phyloP scores from a whole-genome alignment of 1,284 basidiomycete species.

The Cryptococcus amylolentus region DNA sequence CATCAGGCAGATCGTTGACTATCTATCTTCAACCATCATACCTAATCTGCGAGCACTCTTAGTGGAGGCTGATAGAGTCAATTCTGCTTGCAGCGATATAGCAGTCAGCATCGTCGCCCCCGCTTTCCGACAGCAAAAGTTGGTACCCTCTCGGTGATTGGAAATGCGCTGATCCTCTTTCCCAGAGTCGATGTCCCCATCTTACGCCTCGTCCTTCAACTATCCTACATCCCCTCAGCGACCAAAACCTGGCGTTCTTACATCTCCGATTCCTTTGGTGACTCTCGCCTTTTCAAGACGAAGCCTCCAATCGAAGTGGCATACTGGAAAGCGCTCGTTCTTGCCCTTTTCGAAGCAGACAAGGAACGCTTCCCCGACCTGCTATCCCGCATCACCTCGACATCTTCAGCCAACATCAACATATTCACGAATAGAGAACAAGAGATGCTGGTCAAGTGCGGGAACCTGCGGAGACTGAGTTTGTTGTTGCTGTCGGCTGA shows the following conservation, averaged over 20 bases:
- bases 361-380: constrained; percentile 82
- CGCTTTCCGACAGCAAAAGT: constrained; percentile 54
- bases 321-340: constrained; percentile 76
- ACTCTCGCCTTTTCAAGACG: constrained; percentile 76
- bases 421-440: constrained; percentile 96
- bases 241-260: constrained; percentile 80
- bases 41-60: constrained; percentile 76
- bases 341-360: constrained; percentile 77
- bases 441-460: constrained; percentile 82
- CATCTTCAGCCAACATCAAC: constrained; percentile 92
- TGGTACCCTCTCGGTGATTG: constrained; percentile 6
- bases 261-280: constrained; percentile 76
- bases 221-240: constrained; percentile 72
- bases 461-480: constrained; percentile 82
- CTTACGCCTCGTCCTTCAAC: constrained; percentile 67
- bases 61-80: constrained; percentile 78
- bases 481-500: constrained; percentile 80
- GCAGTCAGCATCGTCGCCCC: constrained; percentile 82
- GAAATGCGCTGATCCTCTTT: neutral
- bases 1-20: constrained; percentile 62
- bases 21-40: constrained; percentile 66
- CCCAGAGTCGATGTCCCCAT: constrained; percentile 44
- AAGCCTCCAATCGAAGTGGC: constrained; percentile 55
- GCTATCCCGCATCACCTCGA: constrained; percentile 72
- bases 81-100: constrained; percentile 72